These are phyloP conservation scores for Cladobotryum mycophilum DNA, from an alignment of 2,329 filamentous ascomycete genomes.

Conservation along the genomic window DNA sequence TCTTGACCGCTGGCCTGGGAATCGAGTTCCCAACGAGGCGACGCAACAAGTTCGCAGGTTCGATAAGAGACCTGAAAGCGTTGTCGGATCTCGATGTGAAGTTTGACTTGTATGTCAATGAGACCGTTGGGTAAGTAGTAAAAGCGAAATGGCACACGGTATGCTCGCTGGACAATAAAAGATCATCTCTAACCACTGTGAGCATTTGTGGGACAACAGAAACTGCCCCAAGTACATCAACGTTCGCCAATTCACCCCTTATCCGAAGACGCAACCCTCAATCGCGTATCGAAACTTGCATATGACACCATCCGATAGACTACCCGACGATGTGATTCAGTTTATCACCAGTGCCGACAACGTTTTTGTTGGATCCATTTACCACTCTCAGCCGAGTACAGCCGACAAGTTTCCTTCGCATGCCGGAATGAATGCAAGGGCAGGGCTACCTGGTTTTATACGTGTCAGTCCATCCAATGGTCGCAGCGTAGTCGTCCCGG, in stretches of 20 bases:
- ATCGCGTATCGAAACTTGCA: conserved; percentile 5
- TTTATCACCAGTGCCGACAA: conserved; percentile 8
- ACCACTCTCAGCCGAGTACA: not conserved
- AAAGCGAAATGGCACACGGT: not conserved
- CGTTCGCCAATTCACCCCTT: not conserved
- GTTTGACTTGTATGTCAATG: conserved; percentile 5
- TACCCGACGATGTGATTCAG: conserved; percentile 4
- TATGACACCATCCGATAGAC: conserved; percentile 4
- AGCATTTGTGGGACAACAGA: not conserved
- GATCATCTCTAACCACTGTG: not conserved
- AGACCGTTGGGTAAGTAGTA: conserved; percentile 4
- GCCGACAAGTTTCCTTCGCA: conserved; percentile 3
- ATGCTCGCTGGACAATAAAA: too few relatives aligned
- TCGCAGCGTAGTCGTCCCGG: conserved; percentile 2
- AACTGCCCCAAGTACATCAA: conserved; percentile 11
- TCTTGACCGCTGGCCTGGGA: conserved; percentile 5
- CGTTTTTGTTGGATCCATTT: conserved; percentile 7
- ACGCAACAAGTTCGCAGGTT: conserved; percentile 10
- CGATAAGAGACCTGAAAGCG: conserved; percentile 2
- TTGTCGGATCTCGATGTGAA: not conserved
- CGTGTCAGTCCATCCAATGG: conserved; percentile 9
- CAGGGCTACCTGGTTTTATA: conserved; percentile 5
- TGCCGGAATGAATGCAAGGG: conserved; percentile 5
- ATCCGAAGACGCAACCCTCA: not conserved
- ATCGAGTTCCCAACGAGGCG: conserved; percentile 8